phyloP scores from a whole-genome alignment of 2,329 filamentous ascomycete genomes.

The Anisogramma anomala region DNA sequence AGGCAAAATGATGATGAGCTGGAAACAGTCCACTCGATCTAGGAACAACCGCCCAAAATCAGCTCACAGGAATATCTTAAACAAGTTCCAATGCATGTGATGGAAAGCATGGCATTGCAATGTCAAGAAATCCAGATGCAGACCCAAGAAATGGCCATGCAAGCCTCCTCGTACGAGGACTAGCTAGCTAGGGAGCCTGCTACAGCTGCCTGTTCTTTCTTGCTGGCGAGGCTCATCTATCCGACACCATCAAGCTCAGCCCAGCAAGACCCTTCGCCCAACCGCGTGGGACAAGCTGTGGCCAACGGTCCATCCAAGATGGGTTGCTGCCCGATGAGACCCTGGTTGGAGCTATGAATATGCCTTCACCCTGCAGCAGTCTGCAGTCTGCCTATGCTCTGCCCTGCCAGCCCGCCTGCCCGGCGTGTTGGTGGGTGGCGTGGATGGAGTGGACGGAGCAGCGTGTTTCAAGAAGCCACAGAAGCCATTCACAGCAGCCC shows the following conservation, averaged over 20 bases:
- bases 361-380: constrained; percentile 5
- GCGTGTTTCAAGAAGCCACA: no score
- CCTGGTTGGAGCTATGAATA: neutral
- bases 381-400: no score
- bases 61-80: no score
- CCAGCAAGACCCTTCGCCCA: neutral
- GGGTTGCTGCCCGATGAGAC: neutral
- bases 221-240: neutral
- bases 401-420: no score
- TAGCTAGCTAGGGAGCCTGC: neutral
- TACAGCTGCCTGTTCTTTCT: neutral
- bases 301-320: neutral
- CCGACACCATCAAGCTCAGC: neutral
- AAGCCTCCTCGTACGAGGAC: neutral
- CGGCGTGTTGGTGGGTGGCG: neutral
- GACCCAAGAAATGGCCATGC: no score
- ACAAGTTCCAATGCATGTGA: no score
- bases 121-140: neutral
- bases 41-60: no score
- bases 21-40: no score
- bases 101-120: neutral
- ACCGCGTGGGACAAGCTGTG: neutral
- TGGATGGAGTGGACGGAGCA: neutral
- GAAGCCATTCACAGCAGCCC: no score
- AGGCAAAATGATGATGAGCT: no score